Base-by-base conservation (phyloP, 257 asterid species). In the Euphrasia confusa region DNA sequence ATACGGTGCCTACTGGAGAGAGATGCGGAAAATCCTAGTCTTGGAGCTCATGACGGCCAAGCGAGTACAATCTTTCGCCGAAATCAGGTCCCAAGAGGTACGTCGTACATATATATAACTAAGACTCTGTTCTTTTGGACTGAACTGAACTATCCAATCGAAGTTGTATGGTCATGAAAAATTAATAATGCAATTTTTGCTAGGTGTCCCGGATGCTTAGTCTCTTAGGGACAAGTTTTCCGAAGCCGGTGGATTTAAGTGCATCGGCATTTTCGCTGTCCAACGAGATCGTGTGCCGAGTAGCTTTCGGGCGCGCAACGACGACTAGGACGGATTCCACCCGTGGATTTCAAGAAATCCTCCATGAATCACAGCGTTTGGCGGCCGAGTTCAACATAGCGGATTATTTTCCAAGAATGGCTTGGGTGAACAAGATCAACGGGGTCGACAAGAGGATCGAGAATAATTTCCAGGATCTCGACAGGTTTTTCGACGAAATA, bases 1-100 rank as follows among this genome's bases (percentile, higher is more conserved):
- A 5, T 79, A 79, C 27, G 81, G 84, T 0, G 77, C 64, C 6
- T 64, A 67, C 58, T 79, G 84, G 81, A 55, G 84, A 64, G 57
- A 72, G 7, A 9, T 68, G 5, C 17, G 85, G 8, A 77, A 61
- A 35, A 65, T 71, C 42, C 8, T 74, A 26, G 71, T 74, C 28
- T 4, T 3, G 2, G 21, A 48, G 17, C 18, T 48, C 21, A 48
- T 48, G 54, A 48, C 21, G 9, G 7, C 24, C 8, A 48, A 48
- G n/a, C n/a, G 54, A 14, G 54, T 14, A 13, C 21, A 48, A 48
- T 14, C 21, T 15, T 48, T 48, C 54, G 54, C 54, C 5, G 3
- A 7, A 0, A 14, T 48, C 48, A 10, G 48, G 10, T 42, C 48
- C n/a, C n/a, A 42, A 0, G 54, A 48, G 54, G 54, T 5, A 48